phyloP scores from a whole-genome alignment of 2,329 filamentous ascomycete species.

The Aspergillus sergii region DNA sequence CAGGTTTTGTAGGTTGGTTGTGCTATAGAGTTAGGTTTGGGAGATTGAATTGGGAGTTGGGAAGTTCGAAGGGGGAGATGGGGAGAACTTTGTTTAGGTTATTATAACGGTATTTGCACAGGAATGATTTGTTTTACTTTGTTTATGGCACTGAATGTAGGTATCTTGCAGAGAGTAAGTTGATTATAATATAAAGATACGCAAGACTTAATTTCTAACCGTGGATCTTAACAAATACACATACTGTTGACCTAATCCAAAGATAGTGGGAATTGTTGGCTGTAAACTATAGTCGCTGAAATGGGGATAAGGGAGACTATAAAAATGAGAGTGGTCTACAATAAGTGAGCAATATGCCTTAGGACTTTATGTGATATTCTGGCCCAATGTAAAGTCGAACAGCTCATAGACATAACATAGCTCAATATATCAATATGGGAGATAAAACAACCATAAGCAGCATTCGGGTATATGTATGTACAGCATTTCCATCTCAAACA shows the following conservation, averaged over 20 bases:
- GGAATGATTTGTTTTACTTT: not conserved
- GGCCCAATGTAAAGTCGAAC: too few species aligned
- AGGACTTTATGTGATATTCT: too few species aligned
- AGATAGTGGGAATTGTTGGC: too few species aligned
- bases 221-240: too few species aligned
- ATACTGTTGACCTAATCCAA: too few species aligned
- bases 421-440: too few species aligned
- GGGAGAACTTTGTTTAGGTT: not conserved
- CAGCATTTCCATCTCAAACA: not conserved
- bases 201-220: too few species aligned
- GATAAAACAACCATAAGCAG: not conserved
- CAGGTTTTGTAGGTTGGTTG: conserved; percentile 13
- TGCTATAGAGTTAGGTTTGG: not conserved
- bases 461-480: not conserved
- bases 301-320: too few species aligned
- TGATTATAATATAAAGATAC: not conserved
- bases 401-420: too few species aligned
- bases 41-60: not conserved
- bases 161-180: not conserved
- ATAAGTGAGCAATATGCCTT: too few species aligned
- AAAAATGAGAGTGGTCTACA: too few species aligned
- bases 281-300: too few species aligned
- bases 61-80: not conserved
- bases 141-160: not conserved
- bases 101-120: not conserved